Evolutionary conservation across 352 stramenopile species (phyloP), one percentile per base, ranked within the genome.

Genomic region (Globisporangium ultimum): DNA sequence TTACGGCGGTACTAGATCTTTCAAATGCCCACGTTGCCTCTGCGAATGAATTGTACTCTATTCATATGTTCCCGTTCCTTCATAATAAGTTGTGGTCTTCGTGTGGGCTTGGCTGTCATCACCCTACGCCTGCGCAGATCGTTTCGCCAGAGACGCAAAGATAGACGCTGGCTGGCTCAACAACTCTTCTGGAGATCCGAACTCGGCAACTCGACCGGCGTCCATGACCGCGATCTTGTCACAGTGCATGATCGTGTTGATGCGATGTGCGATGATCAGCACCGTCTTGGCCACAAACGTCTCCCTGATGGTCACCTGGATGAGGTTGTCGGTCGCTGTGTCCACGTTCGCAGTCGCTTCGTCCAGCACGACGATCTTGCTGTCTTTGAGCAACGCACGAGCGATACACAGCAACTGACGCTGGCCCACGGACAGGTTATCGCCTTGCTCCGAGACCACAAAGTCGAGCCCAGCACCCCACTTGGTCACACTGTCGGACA

Each of bases 181-280:
- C 15, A 98, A 59, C 13, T 87, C 66, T 3, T 48, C 12, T 0
- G 93, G 91, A 3, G 76, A 45, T 10, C 76, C 94, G 54, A 89
- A 95, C 67, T 98, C 91, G 5, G 70, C 85, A 9, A 93, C 82
- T 24, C 55, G 64, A 0, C 97, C 97, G 17, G 81, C 54, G 51
- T 97, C 92, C 67, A 99, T 83, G 0, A 98, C 95, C 17, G 98
- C 58, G 41, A 99, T 87, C 13, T 68, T 64, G 71, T 98, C 95
- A 60, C 84, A 96, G 68, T 98, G 91, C 64, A 97, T 93, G 57
- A 99, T 97, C 14, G 96, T 98, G 62, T 98, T 82, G 36, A 99
- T 73, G 17, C 97, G 82, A 67, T 99, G 96, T 12, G 96, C 96
- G 53, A 99, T 98, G 5, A 89, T 98, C 6, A 99, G 63, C 42